Evolutionary conservation across 164 flowering plant genomes (phyloP).

Genomic region (Berberis thunbergii): DNA sequence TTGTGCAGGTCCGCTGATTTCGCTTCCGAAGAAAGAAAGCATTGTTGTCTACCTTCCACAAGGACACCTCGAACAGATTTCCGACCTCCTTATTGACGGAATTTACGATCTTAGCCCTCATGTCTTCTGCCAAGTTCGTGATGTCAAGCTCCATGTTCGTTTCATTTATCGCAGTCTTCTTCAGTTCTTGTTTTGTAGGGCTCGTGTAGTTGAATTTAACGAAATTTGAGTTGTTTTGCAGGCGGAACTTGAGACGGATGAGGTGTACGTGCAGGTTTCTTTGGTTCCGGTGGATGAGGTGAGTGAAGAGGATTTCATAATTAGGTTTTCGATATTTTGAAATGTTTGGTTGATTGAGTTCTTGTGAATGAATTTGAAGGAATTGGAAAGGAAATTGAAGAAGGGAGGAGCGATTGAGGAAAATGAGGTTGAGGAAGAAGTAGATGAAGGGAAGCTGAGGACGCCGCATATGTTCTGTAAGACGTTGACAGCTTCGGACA

Average conservation of each 20-base stretch:
- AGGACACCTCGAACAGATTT: conserved; percentile 71
- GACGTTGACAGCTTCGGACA: conserved; percentile 97
- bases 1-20: conserved; percentile 85
- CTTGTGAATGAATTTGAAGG: not conserved
- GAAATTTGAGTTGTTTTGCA: conserved; percentile 6
- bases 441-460: conserved; percentile 33
- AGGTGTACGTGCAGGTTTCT: conserved; percentile 83
- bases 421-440: conserved; percentile 41
- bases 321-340: not conserved
- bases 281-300: conserved; percentile 75
- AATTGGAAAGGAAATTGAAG: conserved; percentile 28
- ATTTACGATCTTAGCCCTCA: conserved; percentile 62
- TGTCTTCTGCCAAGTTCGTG: conserved; percentile 76
- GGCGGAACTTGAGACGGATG: conserved; percentile 80
- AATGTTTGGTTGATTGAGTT: not conserved
- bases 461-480: conserved; percentile 99
- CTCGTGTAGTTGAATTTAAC: not conserved
- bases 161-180: not conserved
- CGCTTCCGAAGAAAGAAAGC: conserved; percentile 76
- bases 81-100: conserved; percentile 23
- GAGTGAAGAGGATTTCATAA: not conserved
- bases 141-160: conserved; percentile 82
- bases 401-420: conserved; percentile 25
- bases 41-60: conserved; percentile 86
- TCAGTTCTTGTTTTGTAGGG: not conserved